Conservation (phyloP, 2,329 filamentous ascomycete genomes). For the Fusarium fracticaudum region DNA sequence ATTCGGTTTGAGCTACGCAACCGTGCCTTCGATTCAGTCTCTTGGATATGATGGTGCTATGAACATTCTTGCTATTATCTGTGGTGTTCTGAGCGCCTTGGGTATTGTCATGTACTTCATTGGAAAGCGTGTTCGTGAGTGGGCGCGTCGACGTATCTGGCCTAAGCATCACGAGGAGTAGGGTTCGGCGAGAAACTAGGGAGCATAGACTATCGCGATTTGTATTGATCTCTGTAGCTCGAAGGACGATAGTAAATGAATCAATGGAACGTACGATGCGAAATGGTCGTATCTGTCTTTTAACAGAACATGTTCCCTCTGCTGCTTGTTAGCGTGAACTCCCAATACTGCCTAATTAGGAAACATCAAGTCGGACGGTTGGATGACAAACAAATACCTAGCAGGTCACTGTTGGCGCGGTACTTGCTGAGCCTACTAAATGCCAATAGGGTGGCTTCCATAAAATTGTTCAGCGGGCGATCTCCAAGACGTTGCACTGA, state of each 20-base stretch:
- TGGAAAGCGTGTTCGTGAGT: conserved; percentile 9
- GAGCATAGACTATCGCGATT: accelerated
- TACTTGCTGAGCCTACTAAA: background rate
- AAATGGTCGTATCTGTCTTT: background rate
- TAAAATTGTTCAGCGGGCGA: background rate
- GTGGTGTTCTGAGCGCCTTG: background rate
- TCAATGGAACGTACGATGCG: accelerated
- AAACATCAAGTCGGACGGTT: background rate
- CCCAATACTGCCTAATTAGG: background rate
- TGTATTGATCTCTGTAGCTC: accelerated
- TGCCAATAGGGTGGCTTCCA: background rate
- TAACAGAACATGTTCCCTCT: accelerated
- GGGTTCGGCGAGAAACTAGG: accelerated
- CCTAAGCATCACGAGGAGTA: conserved; percentile 12
- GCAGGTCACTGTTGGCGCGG: too few species aligned
- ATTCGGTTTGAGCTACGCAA: background rate
- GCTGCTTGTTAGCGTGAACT: too few species aligned
- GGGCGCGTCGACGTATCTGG: conserved; percentile 6
- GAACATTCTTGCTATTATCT: conserved; percentile 4
- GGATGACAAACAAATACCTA: background rate
- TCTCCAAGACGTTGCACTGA: background rate
- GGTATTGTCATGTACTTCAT: background rate
- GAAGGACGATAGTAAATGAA: background rate
- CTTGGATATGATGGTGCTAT: conserved; percentile 5
- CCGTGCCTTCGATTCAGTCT: background rate